These are phyloP conservation scores for Camellia japonica DNA, from an alignment of 148 eudicot genomes.

Conservation along the genomic window DNA sequence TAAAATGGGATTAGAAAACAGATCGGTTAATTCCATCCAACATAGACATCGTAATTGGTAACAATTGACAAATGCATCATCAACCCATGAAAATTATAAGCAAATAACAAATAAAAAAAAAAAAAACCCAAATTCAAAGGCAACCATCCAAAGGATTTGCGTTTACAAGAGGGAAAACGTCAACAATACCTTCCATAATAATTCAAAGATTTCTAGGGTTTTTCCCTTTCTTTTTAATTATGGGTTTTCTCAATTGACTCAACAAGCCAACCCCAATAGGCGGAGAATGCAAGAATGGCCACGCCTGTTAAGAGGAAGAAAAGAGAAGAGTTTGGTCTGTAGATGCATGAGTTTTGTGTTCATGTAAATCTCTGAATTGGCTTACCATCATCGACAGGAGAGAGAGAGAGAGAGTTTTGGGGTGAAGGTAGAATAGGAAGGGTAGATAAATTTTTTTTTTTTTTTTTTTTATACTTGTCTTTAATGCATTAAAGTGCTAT, in stretches of 20 bases:
- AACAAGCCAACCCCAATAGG: constrained; percentile 8
- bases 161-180: not conserved
- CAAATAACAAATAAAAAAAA: not conserved
- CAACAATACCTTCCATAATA: constrained; percentile 5
- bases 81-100: not conserved
- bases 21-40: constrained; percentile 1
- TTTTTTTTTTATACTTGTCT: too few relatives aligned
- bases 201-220: not conserved
- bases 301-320: not conserved
- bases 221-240: not conserved
- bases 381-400: not conserved
- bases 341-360: too few relatives aligned
- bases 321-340: not conserved
- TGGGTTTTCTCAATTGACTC: not conserved
- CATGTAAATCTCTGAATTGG: not conserved
- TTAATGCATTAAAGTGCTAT: too few relatives aligned
- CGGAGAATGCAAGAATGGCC: constrained; percentile 2
- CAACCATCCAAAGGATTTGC: not conserved
- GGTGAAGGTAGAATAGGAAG: too few relatives aligned
- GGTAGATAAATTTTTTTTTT: too few relatives aligned
- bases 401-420: not conserved
- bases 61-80: not conserved
- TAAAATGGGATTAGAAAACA: not conserved
- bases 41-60: not conserved
- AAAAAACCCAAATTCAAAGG: not conserved